Conservation (phyloP, 176 grass and related monocot species). For the Triticum turgidum region DNA sequence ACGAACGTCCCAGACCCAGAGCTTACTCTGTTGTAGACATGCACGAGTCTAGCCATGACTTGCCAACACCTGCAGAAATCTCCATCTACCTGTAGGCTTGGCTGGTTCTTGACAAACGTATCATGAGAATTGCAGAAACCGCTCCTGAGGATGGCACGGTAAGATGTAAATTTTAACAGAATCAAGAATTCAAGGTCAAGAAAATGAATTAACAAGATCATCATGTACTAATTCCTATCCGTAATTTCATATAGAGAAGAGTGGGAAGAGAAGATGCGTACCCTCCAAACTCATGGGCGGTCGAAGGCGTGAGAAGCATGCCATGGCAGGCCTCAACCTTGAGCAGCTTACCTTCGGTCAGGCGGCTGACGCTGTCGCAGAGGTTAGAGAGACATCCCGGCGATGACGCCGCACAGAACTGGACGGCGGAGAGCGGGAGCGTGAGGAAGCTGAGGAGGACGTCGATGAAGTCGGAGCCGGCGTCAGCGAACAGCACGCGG, state of each 20-base stretch:
- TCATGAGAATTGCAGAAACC: too few species aligned
- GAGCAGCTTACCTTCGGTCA: neutral
- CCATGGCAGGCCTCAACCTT: neutral
- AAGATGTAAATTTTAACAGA: too few species aligned
- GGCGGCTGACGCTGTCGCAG: neutral
- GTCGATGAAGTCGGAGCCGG: conserved; percentile 29
- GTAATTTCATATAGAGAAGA: too few species aligned
- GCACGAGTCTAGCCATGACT: neutral
- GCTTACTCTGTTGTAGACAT: neutral
- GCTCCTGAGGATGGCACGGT: too few species aligned
- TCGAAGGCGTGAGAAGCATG: neutral
- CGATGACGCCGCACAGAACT: neutral
- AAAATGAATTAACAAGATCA: too few species aligned
- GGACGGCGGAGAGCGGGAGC: neutral
- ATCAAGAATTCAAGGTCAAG: too few species aligned
- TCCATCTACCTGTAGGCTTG: too few species aligned
- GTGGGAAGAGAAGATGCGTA: too few species aligned
- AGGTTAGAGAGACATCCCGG: conserved; percentile 20
- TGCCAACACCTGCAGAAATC: neutral
- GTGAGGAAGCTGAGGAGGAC: conserved; percentile 19
- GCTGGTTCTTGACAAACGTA: too few species aligned
- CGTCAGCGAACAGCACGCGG: conserved; percentile 25
- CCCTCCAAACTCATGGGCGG: too few species aligned
- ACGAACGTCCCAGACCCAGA: neutral
- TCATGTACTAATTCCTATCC: too few species aligned